phyloP scores from a whole-genome alignment of 2,329 filamentous ascomycete species.

The Trichoderma guizhouense region DNA sequence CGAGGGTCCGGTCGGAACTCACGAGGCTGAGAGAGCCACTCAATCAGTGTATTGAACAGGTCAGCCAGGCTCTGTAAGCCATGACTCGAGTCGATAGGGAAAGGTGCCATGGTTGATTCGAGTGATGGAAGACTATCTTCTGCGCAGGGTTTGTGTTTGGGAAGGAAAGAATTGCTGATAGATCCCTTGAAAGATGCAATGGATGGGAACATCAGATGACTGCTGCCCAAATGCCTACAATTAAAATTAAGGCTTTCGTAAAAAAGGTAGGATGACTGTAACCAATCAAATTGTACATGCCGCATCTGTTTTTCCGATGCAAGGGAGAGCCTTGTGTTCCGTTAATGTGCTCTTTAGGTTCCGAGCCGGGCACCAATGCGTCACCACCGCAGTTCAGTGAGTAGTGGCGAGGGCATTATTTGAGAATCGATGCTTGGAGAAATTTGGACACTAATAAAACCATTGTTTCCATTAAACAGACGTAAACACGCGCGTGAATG shows the following conservation, averaged over 20 bases:
- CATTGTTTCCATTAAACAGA: neutral
- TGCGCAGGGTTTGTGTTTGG: neutral
- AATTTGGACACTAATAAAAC: neutral
- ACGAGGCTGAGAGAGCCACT: constrained; percentile 16
- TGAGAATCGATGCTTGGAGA: neutral
- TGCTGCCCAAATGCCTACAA: neutral
- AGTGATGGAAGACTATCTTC: too few relatives aligned
- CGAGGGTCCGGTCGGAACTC: neutral
- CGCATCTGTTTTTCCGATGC: neutral
- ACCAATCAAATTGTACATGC: neutral
- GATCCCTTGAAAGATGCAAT: neutral
- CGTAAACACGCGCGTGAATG: neutral
- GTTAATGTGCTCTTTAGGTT: neutral
- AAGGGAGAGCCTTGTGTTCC: neutral
- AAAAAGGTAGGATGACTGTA: neutral
- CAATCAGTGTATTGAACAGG: neutral
- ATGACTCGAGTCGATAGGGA: neutral
- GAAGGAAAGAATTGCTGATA: neutral
- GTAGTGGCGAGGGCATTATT: neutral
- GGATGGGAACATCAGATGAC: neutral
- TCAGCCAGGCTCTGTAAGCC: neutral
- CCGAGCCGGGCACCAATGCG: neutral
- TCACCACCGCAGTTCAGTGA: neutral
- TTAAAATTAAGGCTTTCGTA: neutral
- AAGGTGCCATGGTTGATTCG: neutral